Conservation (phyloP, 768 basidiomycete species). For the Kwoniella botswanensis region DNA sequence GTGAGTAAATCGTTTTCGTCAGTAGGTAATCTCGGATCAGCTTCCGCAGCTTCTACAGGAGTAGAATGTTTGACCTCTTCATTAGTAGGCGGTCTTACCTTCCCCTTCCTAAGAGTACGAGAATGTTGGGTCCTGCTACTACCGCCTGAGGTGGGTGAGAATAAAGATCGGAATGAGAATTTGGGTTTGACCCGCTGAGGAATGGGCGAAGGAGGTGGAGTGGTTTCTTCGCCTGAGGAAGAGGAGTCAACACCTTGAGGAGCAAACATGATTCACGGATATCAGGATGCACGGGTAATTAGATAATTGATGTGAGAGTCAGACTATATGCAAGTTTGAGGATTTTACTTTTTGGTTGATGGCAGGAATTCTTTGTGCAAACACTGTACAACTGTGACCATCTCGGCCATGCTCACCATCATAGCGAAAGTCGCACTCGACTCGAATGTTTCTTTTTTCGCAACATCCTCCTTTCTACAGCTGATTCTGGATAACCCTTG, state of each 20-base stretch:
- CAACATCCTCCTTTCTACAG: background rate
- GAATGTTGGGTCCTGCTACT: background rate
- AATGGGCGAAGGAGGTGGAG: slow-evolving; percentile 10
- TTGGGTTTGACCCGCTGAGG: slow-evolving; percentile 4
- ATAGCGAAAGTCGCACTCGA: background rate
- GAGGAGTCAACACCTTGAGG: slow-evolving; percentile 17
- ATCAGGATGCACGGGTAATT: background rate
- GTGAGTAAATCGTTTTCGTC: background rate
- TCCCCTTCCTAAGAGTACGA: background rate
- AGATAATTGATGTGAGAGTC: too few relatives aligned
- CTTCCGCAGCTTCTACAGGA: slow-evolving; percentile 12
- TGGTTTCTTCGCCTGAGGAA: slow-evolving; percentile 15
- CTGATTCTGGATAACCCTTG: background rate
- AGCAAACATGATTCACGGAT: slow-evolving; percentile 12
- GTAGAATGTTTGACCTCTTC: slow-evolving; percentile 2
- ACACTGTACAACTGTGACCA: background rate
- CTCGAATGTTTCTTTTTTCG: background rate
- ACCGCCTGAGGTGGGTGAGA: background rate
- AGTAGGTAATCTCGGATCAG: slow-evolving; percentile 6
- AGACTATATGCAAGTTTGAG: too few relatives aligned
- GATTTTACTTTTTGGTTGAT: too few relatives aligned
- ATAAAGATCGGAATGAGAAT: slow-evolving; percentile 19
- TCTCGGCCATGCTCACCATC: background rate
- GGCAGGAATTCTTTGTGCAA: too few relatives aligned
- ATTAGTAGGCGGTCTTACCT: background rate